Evolutionary conservation across 2,329 filamentous ascomycete genomes (phyloP), one percentile per base, ranked within the genome.

Genomic region (Pseudocercospora fijiensis): DNA sequence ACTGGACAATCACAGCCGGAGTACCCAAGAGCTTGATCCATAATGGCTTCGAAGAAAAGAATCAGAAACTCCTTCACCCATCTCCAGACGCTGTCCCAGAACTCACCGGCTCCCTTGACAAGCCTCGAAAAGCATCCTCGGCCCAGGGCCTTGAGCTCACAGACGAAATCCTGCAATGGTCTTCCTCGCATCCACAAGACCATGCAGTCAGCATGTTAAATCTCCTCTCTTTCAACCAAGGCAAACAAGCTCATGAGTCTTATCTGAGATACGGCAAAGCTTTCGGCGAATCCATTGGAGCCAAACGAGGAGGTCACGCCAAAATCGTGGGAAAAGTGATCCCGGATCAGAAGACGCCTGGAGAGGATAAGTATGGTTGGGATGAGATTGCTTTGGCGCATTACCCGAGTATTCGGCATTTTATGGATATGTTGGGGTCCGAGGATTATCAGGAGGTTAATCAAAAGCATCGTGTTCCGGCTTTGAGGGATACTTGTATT

Each of bases 321-420:
- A 88, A 88, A 76, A 78, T 88, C 5, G 85, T 88, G 0, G 86
- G 86, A 0, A 85, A 81, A 61, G 83, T 87, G 0, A 78, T 85
- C 10, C 66, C 69, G 13, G 75, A 76, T 72, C 69, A 70, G 26
- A 67, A 67, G 1, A 72, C 72, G 18, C 47, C 53, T 11, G 65
- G 68, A 5, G 69, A 73, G 60, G 69, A 73, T 59, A 49, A 58
- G 52, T 68, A 60, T 20, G 70, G 72, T 58, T 89, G 86, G 86
- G 84, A 88, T 72, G 86, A 89, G 75, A 80, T 89, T 65, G 86
- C 86, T 0, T 78, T 88, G 49, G 86, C 86, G 61, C 86, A 88
- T 76, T 88, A 88, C 74, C 86, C 86, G 2, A 86, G 81, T 57
- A 88, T 87, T 43, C 28, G 51, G 65, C 85, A 88, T 73, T 88